Evolutionary conservation across 2,329 filamentous ascomycete species (phyloP), one percentile per base, ranked within the genome.

Genomic region (Chrysoporthe austroafricana): DNA sequence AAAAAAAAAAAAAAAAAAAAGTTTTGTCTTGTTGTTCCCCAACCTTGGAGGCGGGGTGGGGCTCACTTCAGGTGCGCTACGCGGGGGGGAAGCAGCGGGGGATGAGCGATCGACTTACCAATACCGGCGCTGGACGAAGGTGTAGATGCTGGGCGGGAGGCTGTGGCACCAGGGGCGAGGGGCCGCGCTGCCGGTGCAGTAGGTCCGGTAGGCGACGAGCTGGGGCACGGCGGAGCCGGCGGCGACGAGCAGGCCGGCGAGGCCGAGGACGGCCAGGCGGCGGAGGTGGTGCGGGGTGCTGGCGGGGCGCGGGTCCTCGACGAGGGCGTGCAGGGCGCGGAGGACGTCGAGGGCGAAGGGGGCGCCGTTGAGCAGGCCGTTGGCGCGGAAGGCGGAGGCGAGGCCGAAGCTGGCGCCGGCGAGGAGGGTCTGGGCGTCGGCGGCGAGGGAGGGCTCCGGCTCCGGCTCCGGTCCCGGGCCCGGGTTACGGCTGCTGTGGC

Each of bases 61-160:
- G 6, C 39, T 26, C 9, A n/a, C 34, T 32, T 21, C 1, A 32
- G 5, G 14, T 14, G 2, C 0, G 6, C 21, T 42, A 9, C 11
- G 3, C 9, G n/a, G 5, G 11, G 13, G 32, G 7, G 13, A 46
- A 5, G 4, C 36, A 11, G 39, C 8, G 36, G 44, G 13, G 36
- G 44, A 13, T 8, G 14, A 26, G 42, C 13, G 13, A 21, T 9
- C 64, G 18, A 78, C 88, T 77, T 84, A 97, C 94, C 96, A 99
- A 79, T 99, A 98, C 74, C 92, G 84, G 58, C 85, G 84, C 76
- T 99, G 96, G 2, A 98, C 95, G 83, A 91, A 98, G 0, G 88
- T 85, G 79, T 97, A 98, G 69, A 99, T 94, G 76, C 93, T 97
- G 4, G 96, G 96, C 14, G 94, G 71, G n/a, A 80, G 77, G 21